Conservation (phyloP, 192 early-diverging fungal species). For the Coemansia sp. region DNA sequence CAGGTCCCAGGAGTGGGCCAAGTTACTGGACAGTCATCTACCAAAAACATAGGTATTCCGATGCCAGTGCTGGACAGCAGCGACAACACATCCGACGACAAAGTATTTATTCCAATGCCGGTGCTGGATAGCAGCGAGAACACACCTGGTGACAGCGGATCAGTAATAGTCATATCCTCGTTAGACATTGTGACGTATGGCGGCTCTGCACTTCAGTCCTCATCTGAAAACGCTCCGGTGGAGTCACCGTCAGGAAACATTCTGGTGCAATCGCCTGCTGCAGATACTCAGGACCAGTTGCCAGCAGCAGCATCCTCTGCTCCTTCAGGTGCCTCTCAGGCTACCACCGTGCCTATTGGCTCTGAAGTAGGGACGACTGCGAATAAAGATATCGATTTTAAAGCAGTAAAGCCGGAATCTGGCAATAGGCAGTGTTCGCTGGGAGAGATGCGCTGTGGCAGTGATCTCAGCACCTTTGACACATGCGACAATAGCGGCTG, state of each 20-base stretch:
- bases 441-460: slow-evolving; percentile 9
- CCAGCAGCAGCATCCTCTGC: background rate
- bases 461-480: slow-evolving; percentile 9
- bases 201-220: too few species aligned
- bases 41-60: too few species aligned
- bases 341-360: background rate
- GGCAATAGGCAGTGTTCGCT: background rate
- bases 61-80: background rate
- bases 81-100: background rate
- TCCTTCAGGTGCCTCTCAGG: background rate
- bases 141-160: background rate
- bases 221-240: too few species aligned
- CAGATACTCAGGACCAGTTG: too few species aligned
- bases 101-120: background rate
- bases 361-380: background rate
- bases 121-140: background rate
- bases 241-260: too few species aligned
- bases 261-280: too few species aligned
- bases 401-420: background rate
- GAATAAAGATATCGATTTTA: too few species aligned
- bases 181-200: too few species aligned
- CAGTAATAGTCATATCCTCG: background rate
- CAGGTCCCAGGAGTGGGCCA: too few species aligned
- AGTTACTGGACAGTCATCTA: too few species aligned
- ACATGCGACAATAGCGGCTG: slow-evolving; percentile 14